These are phyloP conservation scores for Citrus maxima DNA, from an alignment of 345 rosid species.

Conservation along the genomic window DNA sequence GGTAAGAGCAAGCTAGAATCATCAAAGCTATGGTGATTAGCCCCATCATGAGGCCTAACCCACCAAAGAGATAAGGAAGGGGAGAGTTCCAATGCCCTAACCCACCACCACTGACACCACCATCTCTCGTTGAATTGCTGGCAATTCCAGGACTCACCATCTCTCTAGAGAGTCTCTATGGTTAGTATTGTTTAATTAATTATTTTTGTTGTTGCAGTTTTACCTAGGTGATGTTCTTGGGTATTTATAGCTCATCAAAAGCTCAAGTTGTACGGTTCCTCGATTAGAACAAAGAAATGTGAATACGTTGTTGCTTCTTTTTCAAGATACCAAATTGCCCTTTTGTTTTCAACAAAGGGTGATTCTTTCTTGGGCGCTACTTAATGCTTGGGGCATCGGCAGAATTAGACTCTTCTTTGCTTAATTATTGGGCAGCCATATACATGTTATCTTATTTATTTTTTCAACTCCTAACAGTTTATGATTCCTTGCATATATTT, in stretches of 20 bases:
- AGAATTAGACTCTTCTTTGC: conserved; percentile 12
- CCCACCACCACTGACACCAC: conserved; percentile 8
- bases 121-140: conserved; percentile 18
- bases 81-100: conserved; percentile 40
- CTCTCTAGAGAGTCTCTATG: not conserved
- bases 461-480: not conserved
- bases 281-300: conserved; percentile 20
- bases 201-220: not conserved
- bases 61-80: conserved; percentile 46
- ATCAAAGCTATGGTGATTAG: conserved; percentile 40
- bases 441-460: not conserved
- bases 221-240: not conserved
- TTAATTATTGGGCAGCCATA: conserved; percentile 7
- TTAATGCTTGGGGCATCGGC: conserved; percentile 16
- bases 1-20: conserved; percentile 46
- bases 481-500: not conserved
- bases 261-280: conserved; percentile 7
- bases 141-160: conserved; percentile 34
- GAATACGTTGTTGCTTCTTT: not conserved
- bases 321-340: conserved; percentile 30
- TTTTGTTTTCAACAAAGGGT: conserved; percentile 16
- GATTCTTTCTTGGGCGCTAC: conserved; percentile 46
- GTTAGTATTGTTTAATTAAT: not conserved
- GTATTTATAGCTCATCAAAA: conserved; percentile 23
- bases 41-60: conserved; percentile 46